Evolutionary conservation across 495 filamentous ascomycete genomes (phyloP), one percentile per base, ranked within the genome.

Genomic region (Pyrenula aspistea): DNA sequence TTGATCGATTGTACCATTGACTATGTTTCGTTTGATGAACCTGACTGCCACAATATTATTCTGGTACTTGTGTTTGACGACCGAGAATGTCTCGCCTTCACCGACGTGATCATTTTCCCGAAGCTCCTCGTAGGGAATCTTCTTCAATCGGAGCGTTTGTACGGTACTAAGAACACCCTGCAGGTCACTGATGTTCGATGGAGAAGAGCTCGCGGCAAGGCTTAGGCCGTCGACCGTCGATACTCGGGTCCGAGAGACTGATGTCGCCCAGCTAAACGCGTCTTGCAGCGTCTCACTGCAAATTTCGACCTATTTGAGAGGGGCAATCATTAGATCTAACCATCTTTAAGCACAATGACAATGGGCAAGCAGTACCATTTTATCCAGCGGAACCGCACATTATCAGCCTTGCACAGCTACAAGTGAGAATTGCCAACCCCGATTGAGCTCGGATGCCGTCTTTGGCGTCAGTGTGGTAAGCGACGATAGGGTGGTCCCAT

Each of bases 81-180:
- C 69, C 47, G 56, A 24, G 54, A 66, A 71, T 2, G 68, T 65
- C 54, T 64, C 66, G 22, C 69, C 69, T 56, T 67, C 68, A 11
- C 65, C 68, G 1, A 71, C 53, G 2, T 60, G 55, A 22, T 53
- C 58, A 25, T 59, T 51, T n/a, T 65, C 59, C 24, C 68, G 60
- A 24, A 71, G 53, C n/a, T 65, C 65, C 36, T 62, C 59, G 51
- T 53, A 58, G 2, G 25, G 57, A 36, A 59, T 55, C n/a, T 55
- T 59, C 25, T 59, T 56, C 12, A 69, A 53, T 31, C 63, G 64
- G n/a, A 69, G 59, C 23, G 61, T 54, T 49, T 68, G 64, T 12
- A 69, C 62, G 3, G 62, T 65, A 25, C 56, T 64, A 3, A 69
- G 58, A 36, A 68, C 57, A 49, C 61, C 59, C 4, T 68, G 62